Evolutionary conservation across 305 asterid genomes (phyloP).

Genomic region (Ajuga reptans): DNA sequence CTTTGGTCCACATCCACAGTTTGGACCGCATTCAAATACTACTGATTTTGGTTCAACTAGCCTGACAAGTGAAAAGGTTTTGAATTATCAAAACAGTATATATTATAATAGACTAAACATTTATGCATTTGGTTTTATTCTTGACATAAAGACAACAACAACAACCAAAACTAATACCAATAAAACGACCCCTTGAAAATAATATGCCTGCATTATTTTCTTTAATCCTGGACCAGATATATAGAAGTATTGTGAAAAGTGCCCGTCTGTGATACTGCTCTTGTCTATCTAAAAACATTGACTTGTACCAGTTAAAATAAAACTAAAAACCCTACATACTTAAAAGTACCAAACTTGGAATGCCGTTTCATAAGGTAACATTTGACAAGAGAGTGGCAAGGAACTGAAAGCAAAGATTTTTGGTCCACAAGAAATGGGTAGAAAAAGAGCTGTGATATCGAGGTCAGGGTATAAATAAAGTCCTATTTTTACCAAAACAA

Average conservation of each 20-base stretch:
- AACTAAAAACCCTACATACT: no score
- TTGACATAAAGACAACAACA: background rate
- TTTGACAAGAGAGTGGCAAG: no score
- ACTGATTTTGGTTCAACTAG: slow-evolving; percentile 68
- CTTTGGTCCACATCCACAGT: slow-evolving; percentile 67
- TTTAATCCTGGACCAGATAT: no score
- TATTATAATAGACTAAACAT: background rate
- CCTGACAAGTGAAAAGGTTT: slow-evolving; percentile 29
- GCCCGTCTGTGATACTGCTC: no score
- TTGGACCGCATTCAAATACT: slow-evolving; percentile 79
- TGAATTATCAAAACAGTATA: background rate
- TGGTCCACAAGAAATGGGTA: background rate
- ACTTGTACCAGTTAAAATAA: no score
- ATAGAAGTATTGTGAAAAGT: background rate
- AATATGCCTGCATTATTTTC: no score
- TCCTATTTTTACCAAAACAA: background rate
- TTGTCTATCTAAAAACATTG: no score
- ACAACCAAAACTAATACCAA: background rate
- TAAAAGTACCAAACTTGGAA: no score
- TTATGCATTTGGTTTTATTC: no score
- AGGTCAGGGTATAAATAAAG: background rate
- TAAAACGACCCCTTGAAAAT: background rate
- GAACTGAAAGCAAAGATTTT: no score
- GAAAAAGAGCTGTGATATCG: background rate
- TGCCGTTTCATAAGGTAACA: no score